These are phyloP conservation scores for Rubus parviflorus DNA, from an alignment of 306 rosid species.

Conservation along the genomic window DNA sequence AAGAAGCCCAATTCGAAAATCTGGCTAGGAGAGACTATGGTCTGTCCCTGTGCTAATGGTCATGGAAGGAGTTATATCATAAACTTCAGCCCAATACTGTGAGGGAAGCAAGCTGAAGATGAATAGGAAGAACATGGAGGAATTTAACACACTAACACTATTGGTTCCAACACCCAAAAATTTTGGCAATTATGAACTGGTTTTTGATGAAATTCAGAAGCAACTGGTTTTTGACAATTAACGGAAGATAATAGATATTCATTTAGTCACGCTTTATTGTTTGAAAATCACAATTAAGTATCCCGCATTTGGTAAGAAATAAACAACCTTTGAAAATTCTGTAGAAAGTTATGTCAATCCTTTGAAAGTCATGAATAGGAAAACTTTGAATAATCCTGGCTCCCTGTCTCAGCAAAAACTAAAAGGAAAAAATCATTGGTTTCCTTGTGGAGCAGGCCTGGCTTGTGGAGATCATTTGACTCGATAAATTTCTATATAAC, in stretches of 20 bases:
- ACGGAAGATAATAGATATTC: background rate
- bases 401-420: background rate
- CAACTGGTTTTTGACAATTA: background rate
- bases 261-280: too few relatives aligned
- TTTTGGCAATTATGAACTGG: background rate
- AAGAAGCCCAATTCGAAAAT: conserved; percentile 46
- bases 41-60: conserved; percentile 13
- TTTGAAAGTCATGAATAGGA: background rate
- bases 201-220: background rate
- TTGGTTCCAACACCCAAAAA: background rate
- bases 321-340: too few relatives aligned
- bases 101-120: conserved; percentile 5
- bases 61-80: conserved; percentile 11
- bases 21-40: conserved; percentile 18
- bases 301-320: too few relatives aligned
- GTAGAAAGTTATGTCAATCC: background rate
- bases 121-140: background rate
- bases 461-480: background rate
- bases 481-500: background rate
- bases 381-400: background rate
- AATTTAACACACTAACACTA: background rate
- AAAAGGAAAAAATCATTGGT: background rate
- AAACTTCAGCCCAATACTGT: conserved; percentile 6
- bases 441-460: background rate
- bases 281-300: too few relatives aligned